These are phyloP conservation scores for Serendipita sp. DNA, from an alignment of 768 basidiomycete species.

Conservation along the genomic window DNA sequence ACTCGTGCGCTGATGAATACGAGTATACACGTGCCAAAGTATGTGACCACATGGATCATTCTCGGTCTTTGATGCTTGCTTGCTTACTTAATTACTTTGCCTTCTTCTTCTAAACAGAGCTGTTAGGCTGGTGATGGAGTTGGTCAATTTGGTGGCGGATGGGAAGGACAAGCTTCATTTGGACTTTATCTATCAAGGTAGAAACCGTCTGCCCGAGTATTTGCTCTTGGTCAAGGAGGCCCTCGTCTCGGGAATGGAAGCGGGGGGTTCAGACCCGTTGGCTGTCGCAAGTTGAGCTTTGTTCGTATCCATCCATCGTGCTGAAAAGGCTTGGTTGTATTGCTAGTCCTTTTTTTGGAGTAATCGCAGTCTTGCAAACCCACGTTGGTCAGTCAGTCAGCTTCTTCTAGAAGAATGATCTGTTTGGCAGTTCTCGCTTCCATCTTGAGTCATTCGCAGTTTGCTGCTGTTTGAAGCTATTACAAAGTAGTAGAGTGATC, in stretches of 20 bases:
- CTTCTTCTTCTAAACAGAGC: not conserved
- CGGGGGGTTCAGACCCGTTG: not conserved
- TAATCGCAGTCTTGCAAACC: too few species aligned
- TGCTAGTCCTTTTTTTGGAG: too few species aligned
- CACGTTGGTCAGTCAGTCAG: too few species aligned
- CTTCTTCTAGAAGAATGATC: too few species aligned
- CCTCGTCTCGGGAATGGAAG: not conserved
- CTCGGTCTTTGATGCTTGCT: too few species aligned
- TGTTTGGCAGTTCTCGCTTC: too few species aligned
- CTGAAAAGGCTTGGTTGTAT: too few species aligned
- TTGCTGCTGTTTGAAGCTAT: too few species aligned
- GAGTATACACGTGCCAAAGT: not conserved
- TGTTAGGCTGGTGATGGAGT: not conserved
- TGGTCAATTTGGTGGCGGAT: not conserved
- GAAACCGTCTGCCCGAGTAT: not conserved
- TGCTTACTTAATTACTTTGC: too few species aligned
- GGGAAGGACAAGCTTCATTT: conserved; percentile 3
- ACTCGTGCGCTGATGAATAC: not conserved
- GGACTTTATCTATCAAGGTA: not conserved
- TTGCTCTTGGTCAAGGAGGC: not conserved
- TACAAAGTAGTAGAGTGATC: too few species aligned
- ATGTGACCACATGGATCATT: too few species aligned
- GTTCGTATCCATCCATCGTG: not conserved
- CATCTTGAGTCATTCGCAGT: too few species aligned
- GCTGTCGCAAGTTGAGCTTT: not conserved